Evolutionary conservation across 768 basidiomycete species (phyloP), one percentile per base, ranked within the genome.

Genomic region (Russula sp.): DNA sequence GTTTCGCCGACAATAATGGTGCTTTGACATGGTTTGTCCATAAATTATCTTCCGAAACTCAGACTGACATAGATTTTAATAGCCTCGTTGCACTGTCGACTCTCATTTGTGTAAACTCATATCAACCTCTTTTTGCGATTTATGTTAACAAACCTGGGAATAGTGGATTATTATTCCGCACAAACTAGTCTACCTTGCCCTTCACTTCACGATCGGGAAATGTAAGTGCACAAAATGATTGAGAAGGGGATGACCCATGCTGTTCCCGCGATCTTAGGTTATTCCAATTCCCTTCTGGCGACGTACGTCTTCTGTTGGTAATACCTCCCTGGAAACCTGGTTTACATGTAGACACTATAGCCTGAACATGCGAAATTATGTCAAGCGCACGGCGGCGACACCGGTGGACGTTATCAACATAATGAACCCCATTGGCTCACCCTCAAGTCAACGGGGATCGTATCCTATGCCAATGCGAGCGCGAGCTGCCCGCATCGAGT

Each of bases 331-430:
- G 14, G 24, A 40, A 20, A 26, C 5, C 11, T 8, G 22, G 36
- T 49, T 53, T 4, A 64, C 20, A 26, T 16, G 5, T 30, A n/a
- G 44, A 30, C 24, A 7, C 36, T 10, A 26, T 34, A 67, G 66
- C 32, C 26, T 67, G 42, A 67, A 67, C 40, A 67, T 67, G 65
- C 64, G 67, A 20, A 51, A 58, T 36, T 62, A 67, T 51, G 26
- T 65, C 50, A 66, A 54, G 50, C 52, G 63, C 44, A 34, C 57
- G 11, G 57, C 34, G 5, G 28, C 18, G 3, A 6, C 59, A 11
- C 14, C 49, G 22, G 44, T 3, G 16, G 62, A 59, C 10, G 1
- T 36, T 14, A 40, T 49, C 42, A 52, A 59, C 42, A 28, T 64
- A 16, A 63, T 40, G 56, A 53, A 2, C 18, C 62, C 56, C 26